Percentiles rank a stretch among this genome's conserved stretches.
Conservation (phyloP, 73 alveolate species). For the Halteria grandinella region DNA sequence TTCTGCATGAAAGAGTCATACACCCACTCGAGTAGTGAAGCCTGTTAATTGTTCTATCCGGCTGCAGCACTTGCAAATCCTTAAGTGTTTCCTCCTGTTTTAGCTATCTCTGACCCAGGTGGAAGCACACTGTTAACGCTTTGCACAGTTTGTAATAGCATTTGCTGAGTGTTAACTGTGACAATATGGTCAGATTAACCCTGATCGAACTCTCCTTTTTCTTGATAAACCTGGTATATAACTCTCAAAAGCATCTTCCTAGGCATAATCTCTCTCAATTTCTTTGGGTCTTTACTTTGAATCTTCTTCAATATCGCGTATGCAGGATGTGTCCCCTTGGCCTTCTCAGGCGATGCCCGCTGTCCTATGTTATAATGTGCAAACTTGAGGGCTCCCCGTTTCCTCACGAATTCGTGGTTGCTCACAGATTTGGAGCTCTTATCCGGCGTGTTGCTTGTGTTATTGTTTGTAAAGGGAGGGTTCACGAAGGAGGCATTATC, state of each 20-base stretch:
- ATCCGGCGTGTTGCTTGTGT: background rate
- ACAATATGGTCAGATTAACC: background rate
- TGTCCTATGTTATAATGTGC: slow-evolving; percentile 28
- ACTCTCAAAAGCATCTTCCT: slow-evolving; percentile 54
- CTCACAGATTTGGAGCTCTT: background rate
- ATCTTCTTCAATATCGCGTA: slow-evolving; percentile 9
- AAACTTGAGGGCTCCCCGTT: background rate
- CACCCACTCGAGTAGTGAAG: slow-evolving; percentile 29
- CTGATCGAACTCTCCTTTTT: slow-evolving; percentile 12
- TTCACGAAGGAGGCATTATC: too few relatives aligned
- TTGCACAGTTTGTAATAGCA: background rate
- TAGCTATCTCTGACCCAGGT: background rate
- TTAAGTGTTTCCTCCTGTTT: background rate
- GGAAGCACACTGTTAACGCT: background rate
- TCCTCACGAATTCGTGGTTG: background rate
- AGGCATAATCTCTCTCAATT: slow-evolving; percentile 48
- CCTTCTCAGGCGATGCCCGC: slow-evolving; percentile 3
- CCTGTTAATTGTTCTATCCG: background rate
- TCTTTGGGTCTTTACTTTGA: background rate
- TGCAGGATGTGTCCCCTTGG: slow-evolving; percentile 42
- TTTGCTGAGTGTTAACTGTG: background rate
- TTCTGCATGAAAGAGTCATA: slow-evolving; percentile 73
- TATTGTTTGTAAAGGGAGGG: too few relatives aligned
- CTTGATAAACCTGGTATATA: slow-evolving; percentile 30
- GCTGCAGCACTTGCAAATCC: background rate